Base-by-base conservation (phyloP, 2,329 filamentous ascomycete genomes). In the Fusarium goolgardi region DNA sequence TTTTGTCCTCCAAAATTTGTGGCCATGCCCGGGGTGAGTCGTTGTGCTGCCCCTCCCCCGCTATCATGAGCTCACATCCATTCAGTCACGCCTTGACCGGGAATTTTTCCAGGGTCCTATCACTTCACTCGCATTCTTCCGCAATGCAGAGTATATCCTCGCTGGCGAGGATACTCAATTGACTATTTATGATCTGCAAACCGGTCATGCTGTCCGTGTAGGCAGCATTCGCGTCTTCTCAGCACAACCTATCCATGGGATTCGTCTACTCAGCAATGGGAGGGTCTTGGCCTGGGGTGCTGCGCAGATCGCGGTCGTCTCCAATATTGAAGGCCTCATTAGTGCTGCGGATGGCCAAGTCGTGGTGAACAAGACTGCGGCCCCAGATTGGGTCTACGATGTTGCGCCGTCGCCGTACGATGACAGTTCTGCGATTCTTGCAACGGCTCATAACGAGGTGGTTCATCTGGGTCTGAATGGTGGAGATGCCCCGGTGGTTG, bases 371-470 rank as follows among this genome's bases (percentile, higher is more conserved):
- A 85, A 85, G 70, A 79, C 80, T 25, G 77, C 76, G 5, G 85
- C 86, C 3, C 83, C 86, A 7, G 93, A 97, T 78, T 96, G 93
- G 93, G 88, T 96, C 66, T 86, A 95, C 71, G 88, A 92, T 75
- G 90, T 85, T 35, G 80, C 82, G 34, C 78, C 90, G 57, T 86
- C 85, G 47, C 81, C 86, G 7, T 75, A 76, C 41, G 73, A 79
- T 29, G 62, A 71, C 3, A 73, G 75, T 29, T 75, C 78, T 13
- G 88, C 86, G 18, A 88, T 88, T 18, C 78, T 96, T 13, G 83
- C 96, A 18, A 97, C 94, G 3, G 93, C 95, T 2, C 94, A 98
- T 78, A 97, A 98, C 82, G 90, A 93, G 50, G 82, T 96, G 7
- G 77, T 92, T 9, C 82, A 83, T 31, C 76, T 91, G 21, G 71